These are phyloP conservation scores for Pichia sp. DNA, from an alignment of 1,139 yeast genomes.

Conservation along the genomic window DNA sequence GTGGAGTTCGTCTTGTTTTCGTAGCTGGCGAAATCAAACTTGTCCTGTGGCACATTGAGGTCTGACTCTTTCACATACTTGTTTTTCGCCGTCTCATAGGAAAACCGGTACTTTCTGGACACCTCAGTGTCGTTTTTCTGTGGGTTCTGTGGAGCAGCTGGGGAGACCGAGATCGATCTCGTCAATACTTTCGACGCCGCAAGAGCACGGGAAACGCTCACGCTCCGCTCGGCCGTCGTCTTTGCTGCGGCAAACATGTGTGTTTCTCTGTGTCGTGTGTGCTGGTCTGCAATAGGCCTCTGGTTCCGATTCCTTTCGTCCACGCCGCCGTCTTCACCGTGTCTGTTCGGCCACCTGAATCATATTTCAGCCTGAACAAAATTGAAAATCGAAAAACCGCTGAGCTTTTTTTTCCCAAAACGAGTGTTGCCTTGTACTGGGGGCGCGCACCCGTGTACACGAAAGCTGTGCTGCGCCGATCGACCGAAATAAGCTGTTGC, in stretches of 20 bases:
- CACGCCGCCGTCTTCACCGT: no score
- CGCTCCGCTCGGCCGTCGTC: not conserved
- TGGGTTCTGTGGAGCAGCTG: slow-evolving; percentile 10
- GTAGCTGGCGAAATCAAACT: slow-evolving; percentile 27
- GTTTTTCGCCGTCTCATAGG: slow-evolving; percentile 29
- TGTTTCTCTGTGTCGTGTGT: not conserved
- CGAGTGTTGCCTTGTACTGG: not conserved
- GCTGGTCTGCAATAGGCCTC: not conserved
- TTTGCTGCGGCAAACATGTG: not conserved
- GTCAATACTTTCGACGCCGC: not conserved
- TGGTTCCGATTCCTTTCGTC: not conserved
- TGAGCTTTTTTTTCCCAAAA: not conserved
- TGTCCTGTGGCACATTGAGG: slow-evolving; percentile 19
- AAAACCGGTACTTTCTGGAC: slow-evolving; percentile 21
- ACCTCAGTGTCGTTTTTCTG: slow-evolving; percentile 7
- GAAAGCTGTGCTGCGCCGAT: not conserved
- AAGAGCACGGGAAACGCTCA: not conserved
- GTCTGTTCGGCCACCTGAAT: not conserved
- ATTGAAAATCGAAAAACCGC: not conserved
- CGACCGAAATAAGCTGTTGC: not conserved
- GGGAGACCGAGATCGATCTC: slow-evolving; percentile 16
- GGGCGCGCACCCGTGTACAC: not conserved
- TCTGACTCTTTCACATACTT: slow-evolving; percentile 14
- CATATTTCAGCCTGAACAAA: not conserved
- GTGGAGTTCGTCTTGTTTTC: slow-evolving; percentile 23